These are phyloP conservation scores for Sporothrix phasma DNA, from an alignment of 2,329 filamentous ascomycete genomes.

Conservation along the genomic window DNA sequence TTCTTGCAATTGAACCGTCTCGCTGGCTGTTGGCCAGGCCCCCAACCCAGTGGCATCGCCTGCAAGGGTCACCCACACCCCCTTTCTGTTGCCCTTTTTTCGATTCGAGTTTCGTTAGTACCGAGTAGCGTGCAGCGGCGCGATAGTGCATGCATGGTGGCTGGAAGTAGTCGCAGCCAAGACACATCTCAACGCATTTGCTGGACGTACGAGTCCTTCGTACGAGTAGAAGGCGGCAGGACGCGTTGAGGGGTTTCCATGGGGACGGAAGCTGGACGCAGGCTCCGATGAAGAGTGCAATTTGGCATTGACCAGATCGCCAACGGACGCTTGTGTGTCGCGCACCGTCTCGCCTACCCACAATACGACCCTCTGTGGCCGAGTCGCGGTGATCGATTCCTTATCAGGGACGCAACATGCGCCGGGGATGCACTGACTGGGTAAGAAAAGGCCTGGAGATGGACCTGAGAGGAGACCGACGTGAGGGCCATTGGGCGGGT, in stretches of 20 bases:
- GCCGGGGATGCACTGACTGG: neutral
- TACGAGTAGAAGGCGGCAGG: neutral
- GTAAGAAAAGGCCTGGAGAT: neutral
- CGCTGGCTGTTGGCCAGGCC: conserved; percentile 5
- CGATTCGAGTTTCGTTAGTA: neutral
- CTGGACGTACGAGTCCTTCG: neutral
- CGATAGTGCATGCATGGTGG: conserved; percentile 12
- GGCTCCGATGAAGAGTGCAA: neutral
- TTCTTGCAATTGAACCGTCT: conserved; percentile 8
- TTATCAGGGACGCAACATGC: neutral
- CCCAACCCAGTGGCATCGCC: neutral
- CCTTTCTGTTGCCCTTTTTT: neutral
- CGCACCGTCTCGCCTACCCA: neutral
- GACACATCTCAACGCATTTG: neutral
- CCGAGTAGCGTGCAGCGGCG: neutral
- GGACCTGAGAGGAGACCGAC: neutral
- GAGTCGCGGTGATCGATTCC: neutral
- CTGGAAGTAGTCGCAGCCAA: neutral
- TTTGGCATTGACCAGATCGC: conserved; percentile 6
- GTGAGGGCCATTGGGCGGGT: neutral
- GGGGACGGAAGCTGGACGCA: conserved; percentile 1
- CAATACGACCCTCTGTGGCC: neutral
- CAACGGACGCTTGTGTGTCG: neutral
- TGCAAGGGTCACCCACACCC: conserved; percentile 13
- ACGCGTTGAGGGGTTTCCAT: conserved; percentile 12